Base-by-base conservation (phyloP, 164 flowering plant genomes). In the Brasenia schreberi region DNA sequence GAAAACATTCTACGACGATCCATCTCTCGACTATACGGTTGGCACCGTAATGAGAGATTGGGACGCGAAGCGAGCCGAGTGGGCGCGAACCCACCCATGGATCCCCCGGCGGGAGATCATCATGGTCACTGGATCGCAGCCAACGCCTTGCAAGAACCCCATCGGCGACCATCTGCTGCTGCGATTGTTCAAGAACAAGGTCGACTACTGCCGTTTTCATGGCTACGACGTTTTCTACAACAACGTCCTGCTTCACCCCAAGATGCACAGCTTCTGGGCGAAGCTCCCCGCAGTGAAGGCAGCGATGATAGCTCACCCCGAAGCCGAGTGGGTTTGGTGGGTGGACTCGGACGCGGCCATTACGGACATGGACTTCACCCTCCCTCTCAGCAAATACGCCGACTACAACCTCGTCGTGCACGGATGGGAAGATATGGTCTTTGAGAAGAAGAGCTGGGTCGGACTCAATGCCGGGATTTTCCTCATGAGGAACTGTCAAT, bases 281-380 rank as follows among this genome's bases (percentile, higher is more conserved):
- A 94, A 94, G 66, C 65, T 81, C 12, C 96, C 97, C 23, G 74
- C 77, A 19, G 82, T 94, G 33, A 77, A 81, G 14, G 87, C 99
- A 5, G 92, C 96, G 5, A 94, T 94, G 99, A 23, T 91, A 66
- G 93, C 99, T 62, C 97, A 94, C 74, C 99, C 99, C 68, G 97
- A 91, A 72, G 86, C 86, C 19, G 98, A 94, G 84, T 94, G 99
- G 99, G 82, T 94, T 78, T 94, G 92, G 92, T 94, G 97, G 99
- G 92, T 94, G 43, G 99, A 94, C 81, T 89, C 97, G 65, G 99
- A 94, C 78, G 99, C 99, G 42, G 74, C 81, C 52, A 76, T 94
- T 75, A 87, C 97, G 39, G 99, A 91, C 74, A 94, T 94, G 99
- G 96, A 89, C 43, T 94, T 87, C 80, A 74, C 79, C 75, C 84